Conservation (phyloP, 345 rosid genomes). For the Populus davidiana region DNA sequence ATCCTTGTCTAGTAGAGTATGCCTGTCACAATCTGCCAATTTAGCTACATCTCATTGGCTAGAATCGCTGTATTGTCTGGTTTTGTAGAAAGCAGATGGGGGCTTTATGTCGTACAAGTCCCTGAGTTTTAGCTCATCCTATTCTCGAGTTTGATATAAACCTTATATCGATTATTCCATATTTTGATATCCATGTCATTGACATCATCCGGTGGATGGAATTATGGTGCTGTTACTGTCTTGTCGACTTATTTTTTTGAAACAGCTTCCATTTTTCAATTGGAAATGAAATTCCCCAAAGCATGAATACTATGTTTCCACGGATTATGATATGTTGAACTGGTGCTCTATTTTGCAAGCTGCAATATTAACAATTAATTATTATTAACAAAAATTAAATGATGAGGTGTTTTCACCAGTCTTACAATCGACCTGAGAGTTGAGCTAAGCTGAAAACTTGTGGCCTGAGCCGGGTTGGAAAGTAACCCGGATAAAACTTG, state of each 20-base stretch:
- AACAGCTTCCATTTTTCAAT: background rate
- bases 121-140: background rate
- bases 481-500: too few relatives aligned
- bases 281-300: background rate
- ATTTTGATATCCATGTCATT: background rate
- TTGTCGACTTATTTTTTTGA: background rate
- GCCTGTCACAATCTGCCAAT: background rate
- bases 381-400: too few relatives aligned
- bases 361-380: background rate
- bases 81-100: background rate
- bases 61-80: background rate
- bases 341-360: background rate
- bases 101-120: background rate
- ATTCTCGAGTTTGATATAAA: background rate
- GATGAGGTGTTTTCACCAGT: too few relatives aligned
- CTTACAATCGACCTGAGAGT: too few relatives aligned
- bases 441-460: too few relatives aligned
- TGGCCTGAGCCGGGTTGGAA: too few relatives aligned
- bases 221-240: background rate
- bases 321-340: background rate
- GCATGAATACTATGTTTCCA: background rate
- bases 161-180: background rate
- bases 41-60: background rate
- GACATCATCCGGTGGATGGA: background rate
- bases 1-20: background rate